Evolutionary conservation across 352 stramenopile genomes (phyloP).

Genomic region (Phytophthora chlamydospora): DNA sequence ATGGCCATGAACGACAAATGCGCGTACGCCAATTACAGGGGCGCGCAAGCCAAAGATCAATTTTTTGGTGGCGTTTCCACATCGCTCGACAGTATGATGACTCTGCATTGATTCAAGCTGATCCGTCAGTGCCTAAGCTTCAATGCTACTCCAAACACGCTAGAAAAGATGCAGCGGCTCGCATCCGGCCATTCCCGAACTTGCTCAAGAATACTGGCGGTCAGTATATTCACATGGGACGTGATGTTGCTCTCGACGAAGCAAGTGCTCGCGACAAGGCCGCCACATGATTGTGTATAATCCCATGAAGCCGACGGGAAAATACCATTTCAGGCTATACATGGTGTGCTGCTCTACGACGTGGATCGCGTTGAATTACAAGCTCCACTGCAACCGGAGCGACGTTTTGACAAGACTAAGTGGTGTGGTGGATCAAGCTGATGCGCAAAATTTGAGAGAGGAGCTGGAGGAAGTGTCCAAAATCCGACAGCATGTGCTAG

Average conservation of each 20-base stretch:
- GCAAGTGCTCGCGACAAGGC: not conserved
- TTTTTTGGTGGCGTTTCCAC: not conserved
- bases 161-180: not conserved
- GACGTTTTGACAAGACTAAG: not conserved
- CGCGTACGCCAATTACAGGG: not conserved
- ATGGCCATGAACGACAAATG: not conserved
- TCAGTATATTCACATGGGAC: not conserved
- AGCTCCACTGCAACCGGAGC: constrained; percentile 13
- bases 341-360: constrained; percentile 9
- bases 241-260: constrained; percentile 3
- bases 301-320: constrained; percentile 4
- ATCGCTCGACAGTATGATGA: too few species aligned
- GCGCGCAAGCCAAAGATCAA: not conserved
- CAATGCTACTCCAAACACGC: too few species aligned
- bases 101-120: too few species aligned
- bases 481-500: constrained; percentile 6
- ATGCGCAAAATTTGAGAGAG: constrained; percentile 2
- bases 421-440: constrained; percentile 2
- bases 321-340: constrained; percentile 11
- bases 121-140: too few species aligned
- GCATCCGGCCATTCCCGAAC: too few species aligned
- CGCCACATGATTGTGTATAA: constrained; percentile 1
- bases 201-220: constrained; percentile 1
- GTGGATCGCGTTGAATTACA: constrained; percentile 7
- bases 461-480: constrained; percentile 4